Conservation (phyloP, 106 monocot genomes). For the Cymbidium sinense region DNA sequence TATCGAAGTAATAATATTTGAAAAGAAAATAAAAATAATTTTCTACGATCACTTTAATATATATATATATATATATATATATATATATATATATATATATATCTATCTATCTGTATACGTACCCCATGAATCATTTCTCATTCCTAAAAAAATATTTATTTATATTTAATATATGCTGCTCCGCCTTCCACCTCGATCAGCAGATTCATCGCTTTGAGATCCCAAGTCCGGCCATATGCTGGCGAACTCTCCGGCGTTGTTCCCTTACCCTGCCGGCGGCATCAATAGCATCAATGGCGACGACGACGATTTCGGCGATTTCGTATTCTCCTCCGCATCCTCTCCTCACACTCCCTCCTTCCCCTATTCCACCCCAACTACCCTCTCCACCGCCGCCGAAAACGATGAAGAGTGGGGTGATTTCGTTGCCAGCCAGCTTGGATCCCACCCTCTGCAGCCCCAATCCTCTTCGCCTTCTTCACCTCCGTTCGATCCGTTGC, state of each 20-base stretch:
- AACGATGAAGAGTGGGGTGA: constrained; percentile 6
- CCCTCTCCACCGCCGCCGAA: neutral
- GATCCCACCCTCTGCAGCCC: neutral
- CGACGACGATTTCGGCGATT: constrained; percentile 13
- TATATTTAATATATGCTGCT: too few species aligned
- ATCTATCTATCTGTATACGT: too few species aligned
- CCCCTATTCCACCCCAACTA: neutral
- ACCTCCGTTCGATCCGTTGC: neutral
- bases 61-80: too few species aligned
- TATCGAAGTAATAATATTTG: too few species aligned
- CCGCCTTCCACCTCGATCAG: neutral
- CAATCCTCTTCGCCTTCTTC: neutral
- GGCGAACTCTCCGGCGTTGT: neutral
- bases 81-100: too few species aligned
- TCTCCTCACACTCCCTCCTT: neutral
- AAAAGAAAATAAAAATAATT: too few species aligned
- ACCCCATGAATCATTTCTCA: too few species aligned
- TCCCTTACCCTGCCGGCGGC: neutral
- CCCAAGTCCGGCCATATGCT: neutral
- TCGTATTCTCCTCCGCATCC: constrained; percentile 3
- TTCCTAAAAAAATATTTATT: too few species aligned
- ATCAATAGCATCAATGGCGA: neutral
- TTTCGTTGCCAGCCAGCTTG: neutral
- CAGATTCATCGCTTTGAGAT: neutral
- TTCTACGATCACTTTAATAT: too few species aligned